Percentiles rank a stretch among this genome's conserved stretches.
Conservation (phyloP, 192 early-diverging fungal genomes). For the Kappamyces sp. region DNA sequence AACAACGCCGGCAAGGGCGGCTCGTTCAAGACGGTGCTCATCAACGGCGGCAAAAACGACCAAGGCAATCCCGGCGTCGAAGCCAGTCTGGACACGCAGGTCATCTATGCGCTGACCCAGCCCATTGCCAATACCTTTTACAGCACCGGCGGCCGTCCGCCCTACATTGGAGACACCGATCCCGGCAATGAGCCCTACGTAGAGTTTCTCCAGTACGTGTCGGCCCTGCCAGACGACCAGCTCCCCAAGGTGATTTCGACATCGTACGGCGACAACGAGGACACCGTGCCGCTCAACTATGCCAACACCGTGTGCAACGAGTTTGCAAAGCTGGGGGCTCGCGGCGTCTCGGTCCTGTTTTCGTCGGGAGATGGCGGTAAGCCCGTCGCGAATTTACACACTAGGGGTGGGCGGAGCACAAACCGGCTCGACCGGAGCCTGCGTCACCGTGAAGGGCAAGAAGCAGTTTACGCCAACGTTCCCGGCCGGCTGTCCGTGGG, state of each 20-base stretch:
- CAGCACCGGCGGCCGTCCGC: slow-evolving; percentile 10
- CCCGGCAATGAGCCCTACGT: slow-evolving; percentile 11
- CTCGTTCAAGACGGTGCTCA: not conserved
- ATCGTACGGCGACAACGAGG: slow-evolving; percentile 10
- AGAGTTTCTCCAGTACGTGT: not conserved
- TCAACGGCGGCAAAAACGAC: slow-evolving; percentile 9
- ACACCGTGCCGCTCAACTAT: slow-evolving; percentile 11
- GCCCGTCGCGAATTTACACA: no score
- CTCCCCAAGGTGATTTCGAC: slow-evolving; percentile 7
- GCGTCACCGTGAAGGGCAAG: slow-evolving; percentile 8
- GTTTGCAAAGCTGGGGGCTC: slow-evolving; percentile 11
- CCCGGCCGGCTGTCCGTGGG: slow-evolving; percentile 10
- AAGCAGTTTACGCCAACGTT: slow-evolving; percentile 14
- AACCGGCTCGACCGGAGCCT: not conserved
- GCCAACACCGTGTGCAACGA: slow-evolving; percentile 8
- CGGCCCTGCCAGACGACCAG: not conserved
- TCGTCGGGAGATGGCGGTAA: slow-evolving; percentile 13
- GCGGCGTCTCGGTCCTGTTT: slow-evolving; percentile 5
- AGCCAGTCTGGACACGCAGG: slow-evolving; percentile 9
- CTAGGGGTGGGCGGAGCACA: no score
- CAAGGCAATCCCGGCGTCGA: slow-evolving; percentile 9
- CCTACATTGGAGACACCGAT: not conserved
- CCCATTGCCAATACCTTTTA: slow-evolving; percentile 4
- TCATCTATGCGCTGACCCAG: slow-evolving; percentile 1
- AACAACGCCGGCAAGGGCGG: not conserved